Evolutionary conservation across 176 grass and related monocot species (phyloP).

Genomic region (Tuctoria greenei): DNA sequence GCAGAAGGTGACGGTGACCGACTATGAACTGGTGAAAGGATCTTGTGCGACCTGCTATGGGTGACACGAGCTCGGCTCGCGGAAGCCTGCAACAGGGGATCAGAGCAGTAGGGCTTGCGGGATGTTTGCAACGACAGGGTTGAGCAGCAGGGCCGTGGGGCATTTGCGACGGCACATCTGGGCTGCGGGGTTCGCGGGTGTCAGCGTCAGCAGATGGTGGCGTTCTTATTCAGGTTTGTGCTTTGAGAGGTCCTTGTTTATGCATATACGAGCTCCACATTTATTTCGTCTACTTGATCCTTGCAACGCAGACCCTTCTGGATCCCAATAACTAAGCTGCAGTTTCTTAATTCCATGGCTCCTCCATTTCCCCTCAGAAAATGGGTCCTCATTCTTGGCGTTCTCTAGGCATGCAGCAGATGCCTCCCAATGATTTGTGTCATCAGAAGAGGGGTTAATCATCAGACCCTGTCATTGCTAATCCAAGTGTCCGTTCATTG

Average conservation of each 20-base stretch:
- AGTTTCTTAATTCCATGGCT: constrained; percentile 35
- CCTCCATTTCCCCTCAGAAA: not conserved
- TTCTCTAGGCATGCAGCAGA: constrained; percentile 8
- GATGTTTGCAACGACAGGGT: too few relatives aligned
- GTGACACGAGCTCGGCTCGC: too few relatives aligned
- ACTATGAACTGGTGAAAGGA: too few relatives aligned
- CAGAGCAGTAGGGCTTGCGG: too few relatives aligned
- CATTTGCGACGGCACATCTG: too few relatives aligned
- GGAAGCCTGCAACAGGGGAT: too few relatives aligned
- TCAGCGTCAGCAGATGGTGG: too few relatives aligned
- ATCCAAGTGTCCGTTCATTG: constrained; percentile 33
- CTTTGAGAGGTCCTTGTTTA: constrained; percentile 48
- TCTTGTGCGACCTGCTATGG: too few relatives aligned
- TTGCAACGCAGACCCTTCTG: constrained; percentile 34
- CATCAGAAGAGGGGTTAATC: constrained; percentile 24
- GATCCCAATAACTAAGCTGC: constrained; percentile 30
- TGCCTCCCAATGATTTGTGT: constrained; percentile 46
- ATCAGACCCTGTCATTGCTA: constrained; percentile 39
- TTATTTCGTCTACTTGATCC: constrained; percentile 36
- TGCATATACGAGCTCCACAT: not conserved
- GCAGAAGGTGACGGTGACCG: too few relatives aligned
- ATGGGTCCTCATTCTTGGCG: constrained; percentile 9
- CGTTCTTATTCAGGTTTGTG: too few relatives aligned
- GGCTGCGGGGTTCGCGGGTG: too few relatives aligned
- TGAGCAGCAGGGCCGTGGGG: too few relatives aligned